These are phyloP conservation scores for Chlamydomonas incerta DNA, from an alignment of 139 green algal genomes.

Conservation along the genomic window DNA sequence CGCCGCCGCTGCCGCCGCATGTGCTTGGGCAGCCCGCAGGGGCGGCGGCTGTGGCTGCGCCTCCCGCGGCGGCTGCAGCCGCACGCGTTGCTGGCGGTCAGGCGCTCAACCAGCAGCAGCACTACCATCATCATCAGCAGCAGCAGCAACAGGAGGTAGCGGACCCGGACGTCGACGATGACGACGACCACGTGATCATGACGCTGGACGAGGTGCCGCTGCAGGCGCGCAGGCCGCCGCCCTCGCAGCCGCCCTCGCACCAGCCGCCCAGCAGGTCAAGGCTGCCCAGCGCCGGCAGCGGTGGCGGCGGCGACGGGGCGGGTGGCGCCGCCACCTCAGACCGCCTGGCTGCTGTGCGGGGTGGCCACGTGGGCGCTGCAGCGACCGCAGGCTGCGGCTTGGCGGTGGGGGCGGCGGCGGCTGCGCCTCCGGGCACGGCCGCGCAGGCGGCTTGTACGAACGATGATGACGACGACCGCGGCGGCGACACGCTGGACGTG, in stretches of 20 bases:
- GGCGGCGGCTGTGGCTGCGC: too few relatives aligned
- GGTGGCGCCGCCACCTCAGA: too few relatives aligned
- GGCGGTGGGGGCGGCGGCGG: too few relatives aligned
- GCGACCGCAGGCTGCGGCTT: neutral
- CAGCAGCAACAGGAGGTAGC: neutral
- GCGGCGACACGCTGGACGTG: neutral
- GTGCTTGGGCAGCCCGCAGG: too few relatives aligned
- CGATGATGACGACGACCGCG: neutral
- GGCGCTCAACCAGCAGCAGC: too few relatives aligned
- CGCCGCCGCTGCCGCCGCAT: neutral
- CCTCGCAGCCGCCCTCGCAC: neutral
- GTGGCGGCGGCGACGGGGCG: too few relatives aligned
- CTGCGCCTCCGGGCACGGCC: too few relatives aligned
- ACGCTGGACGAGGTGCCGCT: conserved; percentile 28
- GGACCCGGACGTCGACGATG: conserved; percentile 13
- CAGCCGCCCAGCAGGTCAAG: neutral
- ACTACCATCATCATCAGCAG: neutral
- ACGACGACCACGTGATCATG: conserved; percentile 41
- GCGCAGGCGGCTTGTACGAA: too few relatives aligned
- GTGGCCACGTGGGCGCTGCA: too few relatives aligned
- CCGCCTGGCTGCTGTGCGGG: too few relatives aligned
- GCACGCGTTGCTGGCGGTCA: too few relatives aligned
- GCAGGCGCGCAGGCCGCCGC: neutral
- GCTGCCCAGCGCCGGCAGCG: neutral
- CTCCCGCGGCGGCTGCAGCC: too few relatives aligned